Evolutionary conservation across 345 rosid species (phyloP), one percentile per base, ranked within the genome.

Genomic region (Pistacia vera): DNA sequence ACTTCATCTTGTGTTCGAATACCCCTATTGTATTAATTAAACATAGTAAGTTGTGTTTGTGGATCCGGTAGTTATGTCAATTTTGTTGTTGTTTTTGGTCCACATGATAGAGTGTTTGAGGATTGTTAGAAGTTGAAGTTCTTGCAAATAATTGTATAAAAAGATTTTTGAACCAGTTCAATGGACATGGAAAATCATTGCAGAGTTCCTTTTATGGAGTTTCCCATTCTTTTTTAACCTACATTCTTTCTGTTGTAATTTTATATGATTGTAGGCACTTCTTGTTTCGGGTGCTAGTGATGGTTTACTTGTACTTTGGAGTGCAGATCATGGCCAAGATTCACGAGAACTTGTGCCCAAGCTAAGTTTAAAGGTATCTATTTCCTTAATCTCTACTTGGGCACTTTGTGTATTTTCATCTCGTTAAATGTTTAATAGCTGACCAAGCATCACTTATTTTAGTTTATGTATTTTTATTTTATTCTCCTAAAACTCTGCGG

Each of bases 231-330:
- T 52, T 4, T 61, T 48, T 72, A 61, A 64, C 54, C 49, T n/a
- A 17, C 36, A 36, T 64, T 41, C 36, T 18, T 80, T 70, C 13
- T 61, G 17, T 66, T 74, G 48, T 55, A 44, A 66, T 41, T 41
- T 41, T 68, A 55, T 72, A 71, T 69, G 70, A 63, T 80, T 87
- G 86, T 80, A 95, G 99, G 96, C 95, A 44, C 97, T 93, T 81
- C 98, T 96, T 84, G 97, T 92, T 83, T 96, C 99, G 17, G 98
- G 98, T 79, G 99, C 92, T 41, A 89, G 92, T 86, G 99, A 96
- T 83, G 99, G 99, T 58, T 87, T 92, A 72, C 98, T 96, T 80
- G 85, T 93, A 60, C 87, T 93, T 61, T 96, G 99, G 99, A 96
- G 94, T 81, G 97, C 98, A 17, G 99, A 96, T 86, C 93, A 93